Evolutionary conservation across 768 basidiomycete genomes (phyloP), one percentile per base, ranked within the genome.

Genomic region (Leccinum uliginosum): DNA sequence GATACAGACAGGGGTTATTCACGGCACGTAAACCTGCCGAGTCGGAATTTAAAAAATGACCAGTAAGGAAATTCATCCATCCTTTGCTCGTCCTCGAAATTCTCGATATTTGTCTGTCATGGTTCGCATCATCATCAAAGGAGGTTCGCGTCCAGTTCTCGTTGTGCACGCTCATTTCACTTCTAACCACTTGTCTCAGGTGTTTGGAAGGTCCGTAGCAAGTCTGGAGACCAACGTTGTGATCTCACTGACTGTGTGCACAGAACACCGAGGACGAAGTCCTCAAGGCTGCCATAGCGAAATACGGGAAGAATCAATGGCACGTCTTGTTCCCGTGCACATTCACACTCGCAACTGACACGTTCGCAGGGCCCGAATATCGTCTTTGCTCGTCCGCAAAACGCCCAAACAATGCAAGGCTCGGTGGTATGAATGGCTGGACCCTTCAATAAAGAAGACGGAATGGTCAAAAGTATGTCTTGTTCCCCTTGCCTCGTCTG

Each of bases 401-500:
- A 99, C 97, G 2, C 95, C 97, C 11, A 99, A 99, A 71, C 97
- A 99, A 77, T 99, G 97, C 79, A 99, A 99, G 74, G 93, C 93
- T 1, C 89, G 93, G 40, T 98, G 96, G 96, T 98, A 96, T 69
- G 96, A 98, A 76, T 98, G 97, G 97, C 77, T 98, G 50, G 97
- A 99, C 75, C 97, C 97, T 6, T 95, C 93, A 51, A 99, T 98
- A 75, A 98, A 98, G 75, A 99, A 99, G 79, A 98, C 96, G 17
- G 97, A 98, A 73, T 99, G 97, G 97, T 97, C 95, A 47, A 98
- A 98, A 77, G 94, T 87, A 58, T 48, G 80, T 15, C 11, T 15
- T 19, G 15, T 19, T 34, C 15, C 19, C 14, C 7, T 40, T 11
- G 17, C 4, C 17, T 26, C 0, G 32, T 48, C 9, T 17, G 9